Base-by-base conservation (phyloP, 2,329 filamentous ascomycete genomes). In the Fusarium palustre region DNA sequence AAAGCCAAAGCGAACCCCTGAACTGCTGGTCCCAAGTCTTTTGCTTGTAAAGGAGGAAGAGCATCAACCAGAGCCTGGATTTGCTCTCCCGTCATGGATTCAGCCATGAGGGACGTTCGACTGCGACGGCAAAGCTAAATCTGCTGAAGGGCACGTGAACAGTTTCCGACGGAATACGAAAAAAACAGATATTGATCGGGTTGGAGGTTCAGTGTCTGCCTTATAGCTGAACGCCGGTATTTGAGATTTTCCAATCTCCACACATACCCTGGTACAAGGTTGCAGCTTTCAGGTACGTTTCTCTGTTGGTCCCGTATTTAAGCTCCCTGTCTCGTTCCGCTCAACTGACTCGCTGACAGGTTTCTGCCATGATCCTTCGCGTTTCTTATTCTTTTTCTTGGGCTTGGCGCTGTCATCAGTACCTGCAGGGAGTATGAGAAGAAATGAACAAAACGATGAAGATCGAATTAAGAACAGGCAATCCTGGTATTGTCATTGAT, bases 1-100 rank as follows among this genome's bases (percentile, higher is more conserved):
- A 65, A 64, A 5, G 22, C 16, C 5, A 65, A 5, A 0, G 60
- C 60, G 4, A 65, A 52, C 13, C 45, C 60, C 28, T 65, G 31
- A 3, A 65, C 60, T 5, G 31, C 47, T 3, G 53, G 53, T 4
- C 53, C 62, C 9, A 65, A 13, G 0, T 59, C 38, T 2, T 64
- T 59, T 1, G 62, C 53, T 9, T 34, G 8, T 1, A 65, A 3
- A 22, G 62, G 53, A 11, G 46, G 24, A 0, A 65, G 59, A 2
- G n/a, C 34, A 4, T 64, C 7, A 18, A 22, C 59, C 11, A 65
- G 31, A 38, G 59, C 53, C 13, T 53, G 25, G 3, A 59, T 53
- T 3, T 64, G 59, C 53, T 64, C 53, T 36, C 62, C 62, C 2
- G 59, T 65, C 47, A 65, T 42, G 28, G 50, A 55, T 3, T 24